Percentiles rank a stretch among this genome's conserved stretches.
phyloP scores from a whole-genome alignment of 805 yeast species.

The Zygoascus bituminiphila region DNA sequence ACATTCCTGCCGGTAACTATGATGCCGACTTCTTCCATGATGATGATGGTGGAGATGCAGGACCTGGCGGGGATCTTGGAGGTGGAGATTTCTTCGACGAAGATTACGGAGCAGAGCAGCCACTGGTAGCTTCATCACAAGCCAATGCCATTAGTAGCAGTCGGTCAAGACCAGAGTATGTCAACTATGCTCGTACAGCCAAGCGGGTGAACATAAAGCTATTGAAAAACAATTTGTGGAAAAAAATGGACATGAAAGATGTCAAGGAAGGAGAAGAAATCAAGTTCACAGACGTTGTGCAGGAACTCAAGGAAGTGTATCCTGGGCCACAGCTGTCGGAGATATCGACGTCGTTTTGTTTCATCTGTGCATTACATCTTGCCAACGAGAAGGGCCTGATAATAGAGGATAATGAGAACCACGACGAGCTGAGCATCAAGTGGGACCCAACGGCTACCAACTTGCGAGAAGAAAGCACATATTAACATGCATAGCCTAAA shows the following conservation, averaged over 20 bases:
- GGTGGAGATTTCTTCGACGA: conserved; percentile 24
- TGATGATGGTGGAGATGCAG: conserved; percentile 31
- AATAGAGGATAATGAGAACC: conserved; percentile 41
- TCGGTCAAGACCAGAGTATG: conserved; percentile 26
- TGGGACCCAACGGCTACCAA: conserved; percentile 16
- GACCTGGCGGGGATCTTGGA: conserved; percentile 23
- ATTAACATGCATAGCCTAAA: not conserved
- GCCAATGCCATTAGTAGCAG: conserved; percentile 13
- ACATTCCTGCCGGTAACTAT: conserved; percentile 8
- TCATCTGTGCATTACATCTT: conserved; percentile 72
- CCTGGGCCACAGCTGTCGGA: conserved; percentile 51
- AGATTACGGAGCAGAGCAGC: conserved; percentile 12
- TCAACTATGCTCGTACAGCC: conserved; percentile 61
- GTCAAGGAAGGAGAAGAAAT: conserved; percentile 27
- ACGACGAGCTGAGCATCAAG: conserved; percentile 24
- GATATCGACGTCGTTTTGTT: conserved; percentile 76
- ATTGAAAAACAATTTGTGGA: conserved; percentile 73
- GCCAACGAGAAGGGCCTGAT: conserved; percentile 77
- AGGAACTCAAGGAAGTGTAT: conserved; percentile 44
- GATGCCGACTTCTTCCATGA: conserved; percentile 28
- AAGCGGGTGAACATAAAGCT: conserved; percentile 69
- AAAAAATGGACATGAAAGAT: conserved; percentile 25
- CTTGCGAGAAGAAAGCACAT: not conserved
- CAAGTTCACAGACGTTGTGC: conserved; percentile 42
- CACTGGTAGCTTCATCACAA: conserved; percentile 4